phyloP scores from a whole-genome alignment of 352 stramenopile genomes.

The Globisporangium alternatum region DNA sequence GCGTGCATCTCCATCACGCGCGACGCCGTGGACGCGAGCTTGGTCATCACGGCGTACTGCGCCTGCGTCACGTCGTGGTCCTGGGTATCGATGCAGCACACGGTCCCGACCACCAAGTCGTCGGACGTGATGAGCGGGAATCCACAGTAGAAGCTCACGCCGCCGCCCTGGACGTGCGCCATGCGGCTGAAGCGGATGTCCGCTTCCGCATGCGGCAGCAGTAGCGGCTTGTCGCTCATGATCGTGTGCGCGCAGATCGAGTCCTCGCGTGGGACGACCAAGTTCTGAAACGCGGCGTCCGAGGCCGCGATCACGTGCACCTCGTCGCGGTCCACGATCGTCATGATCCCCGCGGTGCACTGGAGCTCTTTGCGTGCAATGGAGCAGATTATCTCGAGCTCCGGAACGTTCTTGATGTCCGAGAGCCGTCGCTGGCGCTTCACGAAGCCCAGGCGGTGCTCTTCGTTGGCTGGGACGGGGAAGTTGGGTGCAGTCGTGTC shows the following conservation, averaged over 20 bases:
- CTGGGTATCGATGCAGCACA: constrained; percentile 51
- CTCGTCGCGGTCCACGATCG: constrained; percentile 34
- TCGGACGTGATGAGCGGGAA: constrained; percentile 46
- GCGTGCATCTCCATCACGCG: constrained; percentile 35
- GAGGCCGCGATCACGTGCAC: constrained; percentile 48
- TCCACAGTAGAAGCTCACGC: constrained; percentile 59
- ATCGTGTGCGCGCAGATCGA: constrained; percentile 57
- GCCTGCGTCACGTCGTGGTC: constrained; percentile 44
- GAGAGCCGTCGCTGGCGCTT: constrained; percentile 27
- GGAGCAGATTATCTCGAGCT: constrained; percentile 64
- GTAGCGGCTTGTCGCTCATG: constrained; percentile 49
- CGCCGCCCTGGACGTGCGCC: constrained; percentile 29
- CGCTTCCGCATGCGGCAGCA: constrained; percentile 51
- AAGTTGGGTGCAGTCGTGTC: constrained; percentile 1
- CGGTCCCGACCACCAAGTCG: constrained; percentile 37
- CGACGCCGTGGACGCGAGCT: constrained; percentile 37
- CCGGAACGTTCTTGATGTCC: constrained; percentile 42
- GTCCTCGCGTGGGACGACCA: constrained; percentile 39
- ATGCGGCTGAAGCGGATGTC: constrained; percentile 58
- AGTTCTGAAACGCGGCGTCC: constrained; percentile 25
- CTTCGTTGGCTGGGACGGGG: constrained; percentile 43
- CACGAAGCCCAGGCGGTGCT: constrained; percentile 33
- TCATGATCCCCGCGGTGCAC: constrained; percentile 47
- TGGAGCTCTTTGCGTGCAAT: constrained; percentile 46
- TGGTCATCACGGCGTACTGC: constrained; percentile 51